Evolutionary conservation across 345 rosid genomes (phyloP), one percentile per base, ranked within the genome.

Genomic region (Citrus mangshanensis): DNA sequence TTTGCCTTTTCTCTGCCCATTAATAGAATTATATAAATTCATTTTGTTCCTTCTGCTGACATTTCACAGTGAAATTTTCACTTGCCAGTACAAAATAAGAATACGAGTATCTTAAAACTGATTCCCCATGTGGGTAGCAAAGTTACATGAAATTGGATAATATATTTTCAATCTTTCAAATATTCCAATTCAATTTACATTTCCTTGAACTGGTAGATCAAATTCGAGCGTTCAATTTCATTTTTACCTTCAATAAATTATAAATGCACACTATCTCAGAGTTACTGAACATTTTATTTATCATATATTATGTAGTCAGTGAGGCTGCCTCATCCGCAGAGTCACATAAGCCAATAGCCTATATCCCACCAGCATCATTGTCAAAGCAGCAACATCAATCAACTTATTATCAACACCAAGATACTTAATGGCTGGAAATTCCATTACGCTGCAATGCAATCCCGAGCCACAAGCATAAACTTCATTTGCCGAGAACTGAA

Each of bases 341-440:
- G 92, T 94, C 40, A 90, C 80, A 86, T 92, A 95, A 82, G 98
- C 95, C 87, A 95, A 71, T 24, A 90, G 63, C 81, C 98, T 89
- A 78, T 93, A 95, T 13, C 92, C 89, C 78, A 90, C 76, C 82
- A 95, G 75, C 98, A 95, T 95, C 4, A 89, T 7, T 12, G 82
- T 59, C 89, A 93, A 84, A 79, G 93, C 93, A 74, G 87, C 87
- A 6, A 88, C 88, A 82, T 93, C 97, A 87, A 87, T 79, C 88
- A 81, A 85, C 83, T 40, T 67, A 84, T 83, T 73, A 68, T 85
- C 84, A 72, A 89, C 82, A 32, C 76, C 89, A 69, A 95, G 78
- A 73, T 60, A 82, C 87, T 81, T 84, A 42, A 95, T 85, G 13
- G 88, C 95, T 2, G 94, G 90, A 85, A 89, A 95, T 82, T 93